phyloP scores from a whole-genome alignment of 2,329 filamentous ascomycete genomes.

The Ceratocystis cacaofunesta region DNA sequence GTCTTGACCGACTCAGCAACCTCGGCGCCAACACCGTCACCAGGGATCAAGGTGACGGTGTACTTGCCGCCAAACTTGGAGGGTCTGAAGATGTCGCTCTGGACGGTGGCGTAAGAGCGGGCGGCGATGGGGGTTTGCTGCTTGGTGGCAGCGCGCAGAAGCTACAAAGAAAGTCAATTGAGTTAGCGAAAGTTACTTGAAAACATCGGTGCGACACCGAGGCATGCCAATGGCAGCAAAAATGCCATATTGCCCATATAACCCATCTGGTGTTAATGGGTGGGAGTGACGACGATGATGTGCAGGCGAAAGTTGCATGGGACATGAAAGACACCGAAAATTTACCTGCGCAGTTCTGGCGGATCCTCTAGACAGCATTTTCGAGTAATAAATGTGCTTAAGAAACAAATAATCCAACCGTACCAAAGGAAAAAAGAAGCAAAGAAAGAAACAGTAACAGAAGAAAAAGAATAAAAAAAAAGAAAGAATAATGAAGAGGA shows the following conservation, averaged over 20 bases:
- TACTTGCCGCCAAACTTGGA: conserved; percentile 99
- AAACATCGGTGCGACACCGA: conserved; percentile 21
- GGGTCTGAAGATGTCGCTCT: conserved; percentile 96
- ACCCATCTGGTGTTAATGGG: neutral
- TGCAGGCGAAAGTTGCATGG: neutral
- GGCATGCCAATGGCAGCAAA: neutral
- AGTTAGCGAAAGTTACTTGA: neutral
- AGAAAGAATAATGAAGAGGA: conserved; percentile 10
- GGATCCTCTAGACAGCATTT: conserved; percentile 46
- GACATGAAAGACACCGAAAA: conserved; percentile 17
- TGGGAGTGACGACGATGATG: neutral
- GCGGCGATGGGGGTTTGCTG: conserved; percentile 26
- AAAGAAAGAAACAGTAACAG: conserved; percentile 15
- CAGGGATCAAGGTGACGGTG: conserved; percentile 95
- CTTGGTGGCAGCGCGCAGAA: conserved; percentile 37
- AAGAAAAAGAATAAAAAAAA: conserved; percentile 7
- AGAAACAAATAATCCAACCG: conserved; percentile 9
- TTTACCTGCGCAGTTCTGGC: conserved; percentile 43
- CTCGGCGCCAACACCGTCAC: conserved; percentile 96
- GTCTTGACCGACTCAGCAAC: conserved; percentile 97
- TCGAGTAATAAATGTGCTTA: conserved; percentile 20
- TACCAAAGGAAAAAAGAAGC: conserved; percentile 3
- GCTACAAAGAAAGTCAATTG: conserved; percentile 24
- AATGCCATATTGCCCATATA: neutral
- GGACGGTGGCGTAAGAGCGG: conserved; percentile 61